A percentile compares a stretch with the other conserved stretches of the same genome.
phyloP scores from a whole-genome alignment of 805 yeast genomes.

The Pichia pseudocactophila region DNA sequence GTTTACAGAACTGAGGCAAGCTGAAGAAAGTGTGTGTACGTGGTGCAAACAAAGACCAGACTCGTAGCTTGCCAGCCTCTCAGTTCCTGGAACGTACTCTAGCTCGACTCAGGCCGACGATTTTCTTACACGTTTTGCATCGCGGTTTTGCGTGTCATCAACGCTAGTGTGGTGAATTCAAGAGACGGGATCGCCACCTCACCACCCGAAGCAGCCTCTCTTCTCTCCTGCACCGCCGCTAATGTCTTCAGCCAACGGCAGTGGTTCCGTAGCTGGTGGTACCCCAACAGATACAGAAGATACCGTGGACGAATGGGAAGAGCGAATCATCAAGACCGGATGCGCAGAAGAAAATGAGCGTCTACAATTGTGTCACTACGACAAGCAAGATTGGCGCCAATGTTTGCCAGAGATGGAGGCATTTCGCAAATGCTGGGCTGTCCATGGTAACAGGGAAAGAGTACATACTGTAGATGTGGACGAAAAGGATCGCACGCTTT shows the following conservation, averaged over 20 bases:
- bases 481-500: too few species aligned
- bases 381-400: constrained; percentile 72
- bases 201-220: too few species aligned
- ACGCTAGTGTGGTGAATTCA: too few species aligned
- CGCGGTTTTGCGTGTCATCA: too few species aligned
- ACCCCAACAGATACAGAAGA: constrained; percentile 26
- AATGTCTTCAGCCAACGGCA: too few species aligned
- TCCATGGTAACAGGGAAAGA: constrained; percentile 30
- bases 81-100: too few species aligned
- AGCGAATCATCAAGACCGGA: constrained; percentile 65
- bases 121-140: too few species aligned
- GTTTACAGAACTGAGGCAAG: constrained; percentile 28
- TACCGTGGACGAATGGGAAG: constrained; percentile 72
- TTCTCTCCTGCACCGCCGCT: too few species aligned
- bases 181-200: too few species aligned
- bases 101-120: too few species aligned
- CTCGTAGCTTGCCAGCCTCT: neutral
- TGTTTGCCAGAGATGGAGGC: constrained; percentile 51
- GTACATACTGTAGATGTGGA: constrained; percentile 27
- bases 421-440: constrained; percentile 36
- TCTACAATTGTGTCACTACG: constrained; percentile 71
- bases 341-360: constrained; percentile 66
- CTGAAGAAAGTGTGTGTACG: neutral
- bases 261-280: too few species aligned
- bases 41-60: too few species aligned